A percentile compares a stretch with the other conserved stretches of the same genome.
These are phyloP conservation scores for Sphagnum contortum DNA, from an alignment of 225 moss, liverwort and hornwort species.

Conservation along the genomic window DNA sequence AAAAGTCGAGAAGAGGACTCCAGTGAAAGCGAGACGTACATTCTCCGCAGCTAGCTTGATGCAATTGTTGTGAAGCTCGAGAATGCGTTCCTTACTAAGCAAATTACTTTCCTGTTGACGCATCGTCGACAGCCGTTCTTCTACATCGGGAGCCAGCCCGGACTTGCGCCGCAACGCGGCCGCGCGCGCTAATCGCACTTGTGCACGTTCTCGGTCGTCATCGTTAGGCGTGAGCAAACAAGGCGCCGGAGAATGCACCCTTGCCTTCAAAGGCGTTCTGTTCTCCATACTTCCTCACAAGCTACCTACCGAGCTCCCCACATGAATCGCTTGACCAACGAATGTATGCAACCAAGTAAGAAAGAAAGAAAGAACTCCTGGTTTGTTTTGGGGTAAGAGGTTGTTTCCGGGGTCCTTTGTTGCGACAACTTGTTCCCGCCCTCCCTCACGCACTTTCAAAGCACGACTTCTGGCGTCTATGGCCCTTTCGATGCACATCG, in stretches of 20 bases:
- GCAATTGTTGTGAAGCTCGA: slow-evolving; percentile 53
- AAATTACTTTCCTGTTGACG: slow-evolving; percentile 27
- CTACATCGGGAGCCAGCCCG: slow-evolving; percentile 24
- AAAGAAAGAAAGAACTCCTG: too few relatives aligned
- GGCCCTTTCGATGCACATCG: too few relatives aligned
- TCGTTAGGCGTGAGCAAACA: slow-evolving; percentile 58
- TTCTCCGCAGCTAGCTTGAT: slow-evolving; percentile 67
- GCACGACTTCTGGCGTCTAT: too few relatives aligned
- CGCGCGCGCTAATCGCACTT: slow-evolving; percentile 46
- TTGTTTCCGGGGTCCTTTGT: too few relatives aligned
- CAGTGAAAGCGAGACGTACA: slow-evolving; percentile 12
- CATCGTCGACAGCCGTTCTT: slow-evolving; percentile 1
- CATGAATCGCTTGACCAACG: too few relatives aligned
- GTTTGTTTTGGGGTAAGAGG: too few relatives aligned
- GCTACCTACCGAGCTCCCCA: too few relatives aligned
- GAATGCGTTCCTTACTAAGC: slow-evolving; percentile 46
- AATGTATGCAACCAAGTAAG: too few relatives aligned
- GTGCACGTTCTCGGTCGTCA: slow-evolving; percentile 53
- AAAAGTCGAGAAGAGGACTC: not conserved
- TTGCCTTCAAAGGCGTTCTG: slow-evolving; percentile 44
- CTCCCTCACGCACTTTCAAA: too few relatives aligned
- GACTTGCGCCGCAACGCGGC: slow-evolving; percentile 51
- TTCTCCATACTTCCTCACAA: slow-evolving; percentile 6
- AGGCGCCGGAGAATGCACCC: slow-evolving; percentile 45
- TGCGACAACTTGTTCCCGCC: too few relatives aligned